These are phyloP conservation scores for Aspergillus hancockii DNA, from an alignment of 495 filamentous ascomycete species.

Conservation along the genomic window DNA sequence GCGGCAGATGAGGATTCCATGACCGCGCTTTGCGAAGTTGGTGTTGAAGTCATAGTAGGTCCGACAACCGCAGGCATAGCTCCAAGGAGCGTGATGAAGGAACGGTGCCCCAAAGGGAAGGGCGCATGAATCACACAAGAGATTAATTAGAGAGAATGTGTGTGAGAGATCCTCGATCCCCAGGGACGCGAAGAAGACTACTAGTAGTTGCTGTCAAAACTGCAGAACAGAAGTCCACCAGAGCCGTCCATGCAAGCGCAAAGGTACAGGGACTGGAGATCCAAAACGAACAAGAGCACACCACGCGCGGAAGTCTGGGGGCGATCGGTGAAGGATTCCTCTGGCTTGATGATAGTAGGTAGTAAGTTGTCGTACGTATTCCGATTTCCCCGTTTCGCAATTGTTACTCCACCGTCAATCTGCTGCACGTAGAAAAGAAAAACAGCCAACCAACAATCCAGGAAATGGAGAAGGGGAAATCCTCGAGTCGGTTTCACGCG, in stretches of 20 bases:
- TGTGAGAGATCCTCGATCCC: not conserved
- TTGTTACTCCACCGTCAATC: slow-evolving; percentile 23
- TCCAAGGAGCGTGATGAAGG: slow-evolving; percentile 29
- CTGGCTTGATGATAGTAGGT: slow-evolving; percentile 31
- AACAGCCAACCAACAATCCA: slow-evolving; percentile 10
- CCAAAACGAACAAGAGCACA: slow-evolving; percentile 28
- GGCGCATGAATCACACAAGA: slow-evolving; percentile 34
- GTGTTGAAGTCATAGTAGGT: slow-evolving; percentile 61
- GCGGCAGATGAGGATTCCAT: slow-evolving; percentile 44
- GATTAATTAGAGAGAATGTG: not conserved
- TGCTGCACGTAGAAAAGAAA: slow-evolving; percentile 10
- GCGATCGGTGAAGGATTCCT: slow-evolving; percentile 15
- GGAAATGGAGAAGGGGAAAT: slow-evolving; percentile 5
- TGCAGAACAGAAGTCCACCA: not conserved
- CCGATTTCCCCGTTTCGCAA: slow-evolving; percentile 19
- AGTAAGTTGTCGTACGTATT: slow-evolving; percentile 21
- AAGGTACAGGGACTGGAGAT: slow-evolving; percentile 3
- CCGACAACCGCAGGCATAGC: slow-evolving; percentile 53
- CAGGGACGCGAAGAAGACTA: slow-evolving; percentile 1
- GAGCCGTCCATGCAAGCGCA: slow-evolving; percentile 24
- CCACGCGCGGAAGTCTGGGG: slow-evolving; percentile 24
- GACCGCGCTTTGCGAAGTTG: slow-evolving; percentile 59
- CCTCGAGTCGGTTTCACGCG: slow-evolving; percentile 19
- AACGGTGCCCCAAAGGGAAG: slow-evolving; percentile 37
- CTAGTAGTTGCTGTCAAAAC: not conserved